Evolutionary conservation across 2,329 filamentous ascomycete genomes (phyloP), one percentile per base, ranked within the genome.

Genomic region (Ascochyta lentis): DNA sequence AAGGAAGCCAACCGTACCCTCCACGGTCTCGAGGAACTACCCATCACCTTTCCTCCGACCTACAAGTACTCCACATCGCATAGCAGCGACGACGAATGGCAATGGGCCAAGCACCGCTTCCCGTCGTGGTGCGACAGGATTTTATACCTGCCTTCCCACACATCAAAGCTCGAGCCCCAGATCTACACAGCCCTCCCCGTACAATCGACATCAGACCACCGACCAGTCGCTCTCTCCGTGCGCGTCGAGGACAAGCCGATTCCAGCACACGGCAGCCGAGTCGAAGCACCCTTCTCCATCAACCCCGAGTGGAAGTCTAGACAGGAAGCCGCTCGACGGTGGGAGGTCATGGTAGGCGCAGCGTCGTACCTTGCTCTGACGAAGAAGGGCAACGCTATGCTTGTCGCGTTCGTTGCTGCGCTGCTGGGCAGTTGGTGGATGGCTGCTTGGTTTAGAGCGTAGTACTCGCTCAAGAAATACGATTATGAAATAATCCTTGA

Each of bases 101-200:
- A 80, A 29, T 97, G 92, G 84, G 90, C 92, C 7, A 80, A 81
- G 54, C 90, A 96, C 72, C 87, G 95, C 41, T 96, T 91, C 83
- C 71, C 95, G 1, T 88, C 89, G 68, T 98, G 94, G 95, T 96
- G 92, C 68, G 95, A 98, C 75, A 86, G 95, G 3, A 88, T 98
- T 19, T 79, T 98, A 19, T 98, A 87, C 74, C 80, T 94, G 2
- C 67, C 70, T 2, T 63, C 71, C 9, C 64, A 86, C 84, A 45
- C 63, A 4, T 19, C 74, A 75, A 22, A 79, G 7, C 81, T 91
- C n/a, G 75, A 78, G 23, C 80, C 86, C 3, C 77, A 83, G 26
- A 79, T 76, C 23, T 98, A 98, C 74, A 82, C 86, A 15, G 86
- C 90, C 15, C 80, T 98, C 26, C 91, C 93, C 1, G 78, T 96